Conservation (phyloP, 108 stramenopile species). For the Epipyxis sp. region DNA sequence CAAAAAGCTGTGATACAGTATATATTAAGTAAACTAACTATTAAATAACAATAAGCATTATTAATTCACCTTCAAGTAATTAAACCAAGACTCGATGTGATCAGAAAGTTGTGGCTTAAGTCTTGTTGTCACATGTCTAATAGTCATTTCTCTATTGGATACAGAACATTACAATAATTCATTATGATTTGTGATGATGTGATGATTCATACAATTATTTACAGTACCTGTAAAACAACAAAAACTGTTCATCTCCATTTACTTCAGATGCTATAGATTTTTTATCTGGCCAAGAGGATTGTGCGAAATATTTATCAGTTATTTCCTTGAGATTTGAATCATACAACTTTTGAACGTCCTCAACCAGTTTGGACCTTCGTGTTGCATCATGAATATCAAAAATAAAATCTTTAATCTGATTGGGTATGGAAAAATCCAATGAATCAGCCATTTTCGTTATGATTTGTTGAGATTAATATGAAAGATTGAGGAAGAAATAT, state of each 20-base stretch:
- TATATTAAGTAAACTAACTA: slow-evolving; percentile 3
- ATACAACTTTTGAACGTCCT: slow-evolving; percentile 28
- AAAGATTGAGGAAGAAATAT: too few species aligned
- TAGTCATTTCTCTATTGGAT: slow-evolving; percentile 20
- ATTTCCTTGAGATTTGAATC: slow-evolving; percentile 35
- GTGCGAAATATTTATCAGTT: slow-evolving; percentile 66
- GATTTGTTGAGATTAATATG: too few species aligned
- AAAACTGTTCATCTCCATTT: slow-evolving; percentile 13
- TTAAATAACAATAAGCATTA: background rate
- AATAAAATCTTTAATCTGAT: slow-evolving; percentile 64
- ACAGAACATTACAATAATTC: background rate
- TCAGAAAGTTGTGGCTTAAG: slow-evolving; percentile 14
- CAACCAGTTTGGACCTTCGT: background rate
- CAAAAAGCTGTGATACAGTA: slow-evolving; percentile 17
- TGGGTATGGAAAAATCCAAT: slow-evolving; percentile 1
- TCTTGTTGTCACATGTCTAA: background rate
- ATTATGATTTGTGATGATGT: background rate
- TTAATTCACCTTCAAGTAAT: slow-evolving; percentile 28
- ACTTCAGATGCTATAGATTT: slow-evolving; percentile 65
- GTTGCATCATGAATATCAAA: slow-evolving; percentile 81
- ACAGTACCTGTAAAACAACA: slow-evolving; percentile 33
- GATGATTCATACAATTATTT: slow-evolving; percentile 6
- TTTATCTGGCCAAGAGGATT: slow-evolving; percentile 73
- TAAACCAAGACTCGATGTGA: slow-evolving; percentile 34
- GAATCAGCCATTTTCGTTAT: background rate